Percentiles rank a stretch among this genome's conserved stretches.
phyloP scores from a whole-genome alignment of 2,329 filamentous ascomycete genomes.

The Hyphodiscus sp. region DNA sequence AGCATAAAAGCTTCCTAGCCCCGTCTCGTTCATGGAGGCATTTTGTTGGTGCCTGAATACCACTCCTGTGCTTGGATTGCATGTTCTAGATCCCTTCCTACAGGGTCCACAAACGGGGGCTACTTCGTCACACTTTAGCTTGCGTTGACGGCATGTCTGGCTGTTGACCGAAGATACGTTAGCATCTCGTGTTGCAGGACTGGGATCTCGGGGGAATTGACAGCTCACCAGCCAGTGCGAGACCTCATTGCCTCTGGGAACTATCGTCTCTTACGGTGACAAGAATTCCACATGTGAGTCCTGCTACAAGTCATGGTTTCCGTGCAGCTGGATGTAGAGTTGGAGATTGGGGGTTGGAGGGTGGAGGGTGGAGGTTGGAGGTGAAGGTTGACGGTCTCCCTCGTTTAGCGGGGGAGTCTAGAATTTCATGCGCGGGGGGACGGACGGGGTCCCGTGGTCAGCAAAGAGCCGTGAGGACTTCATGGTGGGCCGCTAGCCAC shows the following conservation, averaged over 20 bases:
- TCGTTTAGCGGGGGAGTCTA: no score
- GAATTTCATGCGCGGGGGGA: no score
- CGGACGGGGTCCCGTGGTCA: no score
- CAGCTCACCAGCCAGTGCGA: neutral
- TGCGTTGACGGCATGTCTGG: slow-evolving; percentile 51
- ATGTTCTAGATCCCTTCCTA: slow-evolving; percentile 49
- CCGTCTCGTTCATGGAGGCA: slow-evolving; percentile 55
- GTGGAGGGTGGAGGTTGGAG: neutral
- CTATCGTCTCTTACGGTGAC: neutral
- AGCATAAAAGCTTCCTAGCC: slow-evolving; percentile 55
- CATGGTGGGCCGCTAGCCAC: no score
- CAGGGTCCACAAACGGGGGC: slow-evolving; percentile 56
- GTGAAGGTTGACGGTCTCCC: neutral
- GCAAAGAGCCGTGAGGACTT: no score
- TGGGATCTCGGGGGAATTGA: neutral
- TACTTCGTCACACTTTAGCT: slow-evolving; percentile 60
- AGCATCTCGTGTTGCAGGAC: slow-evolving; percentile 2
- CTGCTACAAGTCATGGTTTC: neutral
- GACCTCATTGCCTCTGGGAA: neutral
- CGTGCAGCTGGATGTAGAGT: neutral
- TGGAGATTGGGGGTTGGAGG: no score
- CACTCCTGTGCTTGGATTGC: slow-evolving; percentile 54
- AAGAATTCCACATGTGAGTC: neutral
- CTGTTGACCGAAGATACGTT: slow-evolving; percentile 24
- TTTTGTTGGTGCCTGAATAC: slow-evolving; percentile 65